Conservation (phyloP, 164 flowering plant genomes). For the Aristolochia fimbriata region DNA sequence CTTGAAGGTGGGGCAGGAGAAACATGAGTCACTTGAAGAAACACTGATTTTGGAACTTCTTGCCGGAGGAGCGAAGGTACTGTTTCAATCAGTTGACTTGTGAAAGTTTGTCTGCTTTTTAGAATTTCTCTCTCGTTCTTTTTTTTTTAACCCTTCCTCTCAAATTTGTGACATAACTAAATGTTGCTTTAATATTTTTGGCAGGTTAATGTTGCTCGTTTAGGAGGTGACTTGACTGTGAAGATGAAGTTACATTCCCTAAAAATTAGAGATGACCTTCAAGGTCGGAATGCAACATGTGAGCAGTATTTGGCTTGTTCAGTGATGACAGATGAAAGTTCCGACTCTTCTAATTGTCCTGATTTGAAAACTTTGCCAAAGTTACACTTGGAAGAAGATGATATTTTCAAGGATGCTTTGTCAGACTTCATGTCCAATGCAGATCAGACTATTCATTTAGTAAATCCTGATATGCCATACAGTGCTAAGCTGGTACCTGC, state of each 20-base stretch:
- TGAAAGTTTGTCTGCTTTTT: neutral
- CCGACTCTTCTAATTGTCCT: conserved; percentile 14
- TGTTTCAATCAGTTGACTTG: neutral
- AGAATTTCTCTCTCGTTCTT: no score
- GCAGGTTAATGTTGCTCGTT: conserved; percentile 56
- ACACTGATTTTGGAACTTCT: conserved; percentile 61
- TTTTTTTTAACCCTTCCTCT: no score
- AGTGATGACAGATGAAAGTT: conserved; percentile 34
- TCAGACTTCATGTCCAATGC: conserved; percentile 52
- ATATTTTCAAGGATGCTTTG: conserved; percentile 75
- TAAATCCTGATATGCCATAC: conserved; percentile 17
- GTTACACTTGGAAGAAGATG: conserved; percentile 54
- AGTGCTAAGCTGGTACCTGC: conserved; percentile 2
- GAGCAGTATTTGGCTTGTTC: conserved; percentile 73
- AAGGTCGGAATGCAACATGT: conserved; percentile 30
- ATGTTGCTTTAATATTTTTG: neutral
- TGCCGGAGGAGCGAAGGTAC: conserved; percentile 93
- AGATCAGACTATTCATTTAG: conserved; percentile 24
- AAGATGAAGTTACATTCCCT: conserved; percentile 78
- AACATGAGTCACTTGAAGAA: conserved; percentile 38
- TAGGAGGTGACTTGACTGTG: conserved; percentile 48
- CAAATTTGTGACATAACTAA: no score
- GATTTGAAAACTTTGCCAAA: conserved; percentile 21
- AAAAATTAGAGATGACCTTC: conserved; percentile 85
- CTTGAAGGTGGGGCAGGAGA: conserved; percentile 36